These are phyloP conservation scores for Fragaria iinumae DNA, from an alignment of 306 rosid genomes.

Conservation along the genomic window DNA sequence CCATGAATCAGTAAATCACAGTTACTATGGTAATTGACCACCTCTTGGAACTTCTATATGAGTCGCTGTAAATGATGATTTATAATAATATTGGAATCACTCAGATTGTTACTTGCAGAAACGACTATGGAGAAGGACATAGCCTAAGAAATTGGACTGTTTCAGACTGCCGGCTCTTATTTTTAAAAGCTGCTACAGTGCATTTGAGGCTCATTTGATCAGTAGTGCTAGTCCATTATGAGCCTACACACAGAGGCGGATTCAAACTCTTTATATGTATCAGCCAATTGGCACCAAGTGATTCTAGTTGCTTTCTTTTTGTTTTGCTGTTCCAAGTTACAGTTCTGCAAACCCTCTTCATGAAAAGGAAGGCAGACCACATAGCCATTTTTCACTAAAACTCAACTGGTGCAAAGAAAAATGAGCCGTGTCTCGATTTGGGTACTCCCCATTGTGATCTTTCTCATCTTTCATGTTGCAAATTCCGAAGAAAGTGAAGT, in stretches of 20 bases:
- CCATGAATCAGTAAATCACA: not conserved
- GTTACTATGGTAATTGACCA: not conserved
- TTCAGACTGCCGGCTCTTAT: constrained; percentile 57
- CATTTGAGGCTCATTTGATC: constrained; percentile 39
- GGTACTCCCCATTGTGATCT: constrained; percentile 27
- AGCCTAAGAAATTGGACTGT: constrained; percentile 20
- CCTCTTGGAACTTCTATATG: not conserved
- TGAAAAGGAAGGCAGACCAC: constrained; percentile 5
- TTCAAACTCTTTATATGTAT: constrained; percentile 18
- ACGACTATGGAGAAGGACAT: constrained; percentile 20
- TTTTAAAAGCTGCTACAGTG: constrained; percentile 6
- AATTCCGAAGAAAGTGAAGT: constrained; percentile 43
- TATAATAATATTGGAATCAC: not conserved
- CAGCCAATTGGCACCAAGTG: constrained; percentile 42
- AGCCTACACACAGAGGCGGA: not conserved
- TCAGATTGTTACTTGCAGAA: not conserved
- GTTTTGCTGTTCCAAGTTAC: constrained; percentile 1
- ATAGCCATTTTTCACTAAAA: constrained; percentile 13
- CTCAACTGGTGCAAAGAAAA: constrained; percentile 10
- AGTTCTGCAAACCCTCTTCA: constrained; percentile 10
- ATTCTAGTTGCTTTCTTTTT: constrained; percentile 21
- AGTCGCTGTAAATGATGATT: not conserved
- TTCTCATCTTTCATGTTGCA: constrained; percentile 28
- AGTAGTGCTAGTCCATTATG: not conserved
- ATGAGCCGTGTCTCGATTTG: constrained; percentile 42